Evolutionary conservation across 305 asterid species (phyloP), one percentile per base, ranked within the genome.

Genomic region (Salvia sclarea): DNA sequence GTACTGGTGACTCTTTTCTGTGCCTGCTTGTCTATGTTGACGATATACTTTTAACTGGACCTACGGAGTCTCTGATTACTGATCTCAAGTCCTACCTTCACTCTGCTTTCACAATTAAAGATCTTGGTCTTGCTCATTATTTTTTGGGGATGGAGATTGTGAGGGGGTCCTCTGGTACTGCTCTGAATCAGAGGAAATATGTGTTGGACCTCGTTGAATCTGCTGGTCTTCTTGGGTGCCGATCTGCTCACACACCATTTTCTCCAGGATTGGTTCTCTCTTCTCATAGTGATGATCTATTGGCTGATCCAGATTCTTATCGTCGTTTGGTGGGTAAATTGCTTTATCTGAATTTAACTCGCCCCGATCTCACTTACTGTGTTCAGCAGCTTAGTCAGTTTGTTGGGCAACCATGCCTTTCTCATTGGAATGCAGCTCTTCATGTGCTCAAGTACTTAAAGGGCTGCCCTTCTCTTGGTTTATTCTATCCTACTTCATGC

Each of bases 1-100:
- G 14, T 0, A 0, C 3, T 0, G 1, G 8, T 1, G 31, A 7
- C 0, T 0, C 0, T 0, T 60, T 60, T 20, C 3, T 57, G 3
- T 14, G 6, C 5, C 1, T 60, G 11, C 1, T 61, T 4, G 54
- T 43, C 0, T 43, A 43, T 22, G 67, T 38, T 0, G 37, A 61
- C 6, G 66, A 61, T 13, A 8, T 40, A 0, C n/a, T 61, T 0
- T 0, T 61, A 0, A 24, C 67, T 0, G 38, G 67, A 2, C 5
- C 12, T 0, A n/a, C n/a, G 0, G 0, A 3, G 8, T 0, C 0
- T 0, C 8, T 40, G 0, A 43, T 61, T 0, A 0, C 0, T 0
- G 4, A 7, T 0, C 0, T 61, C 0, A 61, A 61, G 3, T 0
- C 1, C 0, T 41, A 22, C n/a, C 8, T 61, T 4, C 3, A 61